Conservation (phyloP, 2,329 filamentous ascomycete genomes). For the Huntiella savannae region DNA sequence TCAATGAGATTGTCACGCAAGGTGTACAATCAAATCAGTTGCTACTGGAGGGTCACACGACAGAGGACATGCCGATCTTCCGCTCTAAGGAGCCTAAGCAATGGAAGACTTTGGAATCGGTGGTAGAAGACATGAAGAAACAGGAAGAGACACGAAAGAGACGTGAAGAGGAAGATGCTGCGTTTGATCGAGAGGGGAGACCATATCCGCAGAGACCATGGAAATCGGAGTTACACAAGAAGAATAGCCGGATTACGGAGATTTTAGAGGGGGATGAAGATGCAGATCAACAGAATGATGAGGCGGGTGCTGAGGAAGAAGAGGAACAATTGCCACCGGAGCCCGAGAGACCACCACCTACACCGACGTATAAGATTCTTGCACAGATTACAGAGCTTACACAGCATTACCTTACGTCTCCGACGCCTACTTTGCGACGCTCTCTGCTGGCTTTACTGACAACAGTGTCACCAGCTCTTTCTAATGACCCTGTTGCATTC, state of each 20-base stretch:
- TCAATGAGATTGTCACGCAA: slow-evolving; percentile 69
- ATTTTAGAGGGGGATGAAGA: slow-evolving; percentile 6
- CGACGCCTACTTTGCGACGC: slow-evolving; percentile 58
- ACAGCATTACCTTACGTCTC: slow-evolving; percentile 77
- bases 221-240: slow-evolving; percentile 11
- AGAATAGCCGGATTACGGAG: slow-evolving; percentile 9
- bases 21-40: slow-evolving; percentile 42
- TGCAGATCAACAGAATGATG: slow-evolving; percentile 13
- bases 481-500: slow-evolving; percentile 62
- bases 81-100: slow-evolving; percentile 23
- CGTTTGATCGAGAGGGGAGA: slow-evolving; percentile 15
- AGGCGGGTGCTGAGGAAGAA: slow-evolving; percentile 16
- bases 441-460: slow-evolving; percentile 60
- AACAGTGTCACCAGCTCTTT: slow-evolving; percentile 52
- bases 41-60: slow-evolving; percentile 24
- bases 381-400: slow-evolving; percentile 66
- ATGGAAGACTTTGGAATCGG: slow-evolving; percentile 22
- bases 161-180: slow-evolving; percentile 20
- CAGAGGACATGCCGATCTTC: slow-evolving; percentile 18
- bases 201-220: slow-evolving; percentile 21
- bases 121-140: slow-evolving; percentile 43
- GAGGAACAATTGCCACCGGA: slow-evolving; percentile 16
- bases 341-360: slow-evolving; percentile 43
- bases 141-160: slow-evolving; percentile 21
- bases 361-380: slow-evolving; percentile 64